Conservation (phyloP, 352 stramenopile genomes). For the Phytophthora multivora region DNA sequence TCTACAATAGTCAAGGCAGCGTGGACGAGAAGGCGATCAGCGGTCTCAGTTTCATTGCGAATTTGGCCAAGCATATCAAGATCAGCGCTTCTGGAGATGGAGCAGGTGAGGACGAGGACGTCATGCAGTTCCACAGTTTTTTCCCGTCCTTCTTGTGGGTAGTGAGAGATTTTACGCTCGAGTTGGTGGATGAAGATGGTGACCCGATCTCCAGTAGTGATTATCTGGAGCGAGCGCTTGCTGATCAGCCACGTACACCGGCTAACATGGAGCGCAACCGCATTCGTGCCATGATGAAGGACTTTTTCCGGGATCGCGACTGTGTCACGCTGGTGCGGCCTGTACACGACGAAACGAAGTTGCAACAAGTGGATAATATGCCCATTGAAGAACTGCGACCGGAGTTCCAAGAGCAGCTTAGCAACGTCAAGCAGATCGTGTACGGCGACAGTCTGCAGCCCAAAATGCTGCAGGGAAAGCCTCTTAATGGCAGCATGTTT, state of each 20-base stretch:
- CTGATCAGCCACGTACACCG: conserved; percentile 69
- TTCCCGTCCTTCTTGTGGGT: conserved; percentile 91
- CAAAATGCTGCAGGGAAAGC: conserved; percentile 85
- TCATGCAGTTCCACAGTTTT: conserved; percentile 82
- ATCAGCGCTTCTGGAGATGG: conserved; percentile 49
- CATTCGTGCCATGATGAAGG: conserved; percentile 84
- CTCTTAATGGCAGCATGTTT: conserved; percentile 86
- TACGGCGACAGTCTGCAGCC: conserved; percentile 73
- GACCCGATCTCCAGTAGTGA: conserved; percentile 76
- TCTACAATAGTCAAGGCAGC: conserved; percentile 89
- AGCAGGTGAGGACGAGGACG: conserved; percentile 51
- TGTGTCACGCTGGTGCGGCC: conserved; percentile 86
- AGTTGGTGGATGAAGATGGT: conserved; percentile 86
- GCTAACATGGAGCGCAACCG: conserved; percentile 79
- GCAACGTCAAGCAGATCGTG: conserved; percentile 67
- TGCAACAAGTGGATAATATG: conserved; percentile 80
- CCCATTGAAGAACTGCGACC: conserved; percentile 67
- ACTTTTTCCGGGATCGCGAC: conserved; percentile 82
- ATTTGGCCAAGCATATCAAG: conserved; percentile 88
- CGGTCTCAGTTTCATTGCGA: conserved; percentile 86
- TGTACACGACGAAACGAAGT: conserved; percentile 73
- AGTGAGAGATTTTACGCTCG: conserved; percentile 87
- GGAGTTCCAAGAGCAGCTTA: conserved; percentile 81
- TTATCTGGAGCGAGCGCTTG: conserved; percentile 83
- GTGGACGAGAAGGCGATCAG: conserved; percentile 88